A percentile compares a stretch with the other conserved stretches of the same genome.
phyloP scores from a whole-genome alignment of 1,284 basidiomycete species.

The Naganishia sp. region DNA sequence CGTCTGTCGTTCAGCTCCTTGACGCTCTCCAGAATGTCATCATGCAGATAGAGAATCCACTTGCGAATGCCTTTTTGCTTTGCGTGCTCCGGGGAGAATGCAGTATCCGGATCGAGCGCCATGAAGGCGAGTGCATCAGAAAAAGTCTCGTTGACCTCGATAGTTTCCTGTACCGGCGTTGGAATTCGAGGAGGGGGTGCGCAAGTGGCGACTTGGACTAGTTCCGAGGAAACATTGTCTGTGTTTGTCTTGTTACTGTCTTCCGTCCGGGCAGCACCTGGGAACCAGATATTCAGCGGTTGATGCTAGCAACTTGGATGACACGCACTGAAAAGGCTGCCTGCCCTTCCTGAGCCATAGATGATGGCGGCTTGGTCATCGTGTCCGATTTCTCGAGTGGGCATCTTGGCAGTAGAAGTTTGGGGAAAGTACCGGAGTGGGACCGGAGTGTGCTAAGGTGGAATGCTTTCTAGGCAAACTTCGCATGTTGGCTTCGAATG shows the following conservation, averaged over 20 bases:
- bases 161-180: conserved; percentile 5
- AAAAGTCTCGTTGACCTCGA: conserved; percentile 4
- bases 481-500: not conserved
- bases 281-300: not conserved
- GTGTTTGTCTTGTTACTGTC: not conserved
- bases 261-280: conserved; percentile 16
- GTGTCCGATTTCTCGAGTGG: conserved; percentile 6
- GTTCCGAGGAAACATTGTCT: not conserved
- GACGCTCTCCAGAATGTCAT: conserved; percentile 19
- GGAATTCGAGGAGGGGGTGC: not conserved
- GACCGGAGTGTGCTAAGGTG: not conserved
- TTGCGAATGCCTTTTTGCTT: conserved; percentile 18
- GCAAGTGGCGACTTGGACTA: not conserved
- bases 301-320: not conserved
- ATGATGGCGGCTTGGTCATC: conserved; percentile 19
- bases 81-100: conserved; percentile 10
- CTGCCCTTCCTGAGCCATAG: conserved; percentile 4
- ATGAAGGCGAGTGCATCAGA: conserved; percentile 17
- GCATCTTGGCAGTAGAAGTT: not conserved
- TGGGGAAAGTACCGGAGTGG: not conserved
- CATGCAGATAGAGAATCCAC: conserved; percentile 19
- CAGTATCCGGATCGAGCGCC: conserved; percentile 5
- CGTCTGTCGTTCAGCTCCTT: conserved; percentile 21
- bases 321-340: conserved; percentile 22
- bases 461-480: not conserved